Evolutionary conservation across 345 rosid species (phyloP).

Genomic region (Cardamine resedifolia): DNA sequence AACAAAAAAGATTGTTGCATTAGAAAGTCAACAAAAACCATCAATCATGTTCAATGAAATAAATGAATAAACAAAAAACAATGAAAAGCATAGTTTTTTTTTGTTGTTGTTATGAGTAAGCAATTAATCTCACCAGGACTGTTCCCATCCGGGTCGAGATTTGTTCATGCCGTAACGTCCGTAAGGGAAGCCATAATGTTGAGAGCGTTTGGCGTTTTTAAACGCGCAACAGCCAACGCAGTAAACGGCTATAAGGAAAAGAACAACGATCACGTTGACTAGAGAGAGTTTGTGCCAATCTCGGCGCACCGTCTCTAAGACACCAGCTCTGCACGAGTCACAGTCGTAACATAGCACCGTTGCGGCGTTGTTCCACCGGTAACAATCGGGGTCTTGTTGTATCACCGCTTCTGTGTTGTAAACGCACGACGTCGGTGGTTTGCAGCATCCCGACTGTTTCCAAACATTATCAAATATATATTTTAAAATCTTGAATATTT

Average conservation of each 20-base stretch:
- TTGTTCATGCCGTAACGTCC: constrained; percentile 72
- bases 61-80: background rate
- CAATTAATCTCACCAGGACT: constrained; percentile 56
- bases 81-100: no score
- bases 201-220: constrained; percentile 63
- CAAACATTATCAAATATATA: background rate
- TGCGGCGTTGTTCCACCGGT: constrained; percentile 68
- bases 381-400: constrained; percentile 78
- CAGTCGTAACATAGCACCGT: constrained; percentile 78
- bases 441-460: constrained; percentile 88
- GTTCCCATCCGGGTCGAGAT: constrained; percentile 73
- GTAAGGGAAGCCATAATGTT: constrained; percentile 53
- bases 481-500: background rate
- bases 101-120: no score
- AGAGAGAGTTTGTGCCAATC: constrained; percentile 87
- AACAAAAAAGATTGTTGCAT: background rate
- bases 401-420: constrained; percentile 54
- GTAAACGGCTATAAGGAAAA: constrained; percentile 66
- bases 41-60: background rate
- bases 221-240: constrained; percentile 85
- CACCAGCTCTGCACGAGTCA: constrained; percentile 95
- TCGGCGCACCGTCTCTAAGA: constrained; percentile 69
- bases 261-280: constrained; percentile 62
- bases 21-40: constrained; percentile 5
- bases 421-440: constrained; percentile 86